Evolutionary conservation across 495 filamentous ascomycete genomes (phyloP), one percentile per base, ranked within the genome.

Genomic region (Penicillium soppii): DNA sequence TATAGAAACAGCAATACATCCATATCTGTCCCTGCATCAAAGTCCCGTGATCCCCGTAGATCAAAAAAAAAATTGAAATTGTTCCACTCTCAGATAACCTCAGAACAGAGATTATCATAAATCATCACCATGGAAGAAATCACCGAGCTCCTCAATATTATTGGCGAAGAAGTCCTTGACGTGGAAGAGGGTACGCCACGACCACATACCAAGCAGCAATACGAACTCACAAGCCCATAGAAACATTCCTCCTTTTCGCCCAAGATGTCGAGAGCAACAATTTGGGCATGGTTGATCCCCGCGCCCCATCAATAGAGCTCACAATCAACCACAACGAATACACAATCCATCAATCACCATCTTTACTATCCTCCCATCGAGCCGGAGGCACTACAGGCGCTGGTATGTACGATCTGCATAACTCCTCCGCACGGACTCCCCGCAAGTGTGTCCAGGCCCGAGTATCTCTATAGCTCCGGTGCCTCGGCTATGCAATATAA

Each of bases 351-450:
- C 94, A 98, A 67, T 96, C 90, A 1, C 94, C 92, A 7, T 81
- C 82, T 3, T 68, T 97, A 9, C 78, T 98, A 7, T 81, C 82
- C 2, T 94, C 90, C 6, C 81, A 84, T 50, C 84, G 90, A 13
- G 78, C 81, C 17, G 85, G 84, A 15, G 95, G 94, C 1, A 98
- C 94, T 1, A 98, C 94, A 4, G 94, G 94, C 48, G 91, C 92
- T 63, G 88, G 89, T 68, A 22, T 44, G 25, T 16, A 47, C 35
- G 46, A 50, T 52, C 45, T 48, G 13, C 26, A 47, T 27, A 25
- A 33, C 26, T 49, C 25, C 46, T 36, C 21, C 16, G 47, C 47
- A 41, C 47, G 37, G 47, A 49, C 47, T 23, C 47, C 27, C 47
- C 37, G 45, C 33, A 40, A 15, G 21, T 47, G 21, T 26, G n/a